A percentile compares a stretch with the other conserved stretches of the same genome.
Conservation (phyloP, 805 yeast species). For the Ogataea sp. region DNA sequence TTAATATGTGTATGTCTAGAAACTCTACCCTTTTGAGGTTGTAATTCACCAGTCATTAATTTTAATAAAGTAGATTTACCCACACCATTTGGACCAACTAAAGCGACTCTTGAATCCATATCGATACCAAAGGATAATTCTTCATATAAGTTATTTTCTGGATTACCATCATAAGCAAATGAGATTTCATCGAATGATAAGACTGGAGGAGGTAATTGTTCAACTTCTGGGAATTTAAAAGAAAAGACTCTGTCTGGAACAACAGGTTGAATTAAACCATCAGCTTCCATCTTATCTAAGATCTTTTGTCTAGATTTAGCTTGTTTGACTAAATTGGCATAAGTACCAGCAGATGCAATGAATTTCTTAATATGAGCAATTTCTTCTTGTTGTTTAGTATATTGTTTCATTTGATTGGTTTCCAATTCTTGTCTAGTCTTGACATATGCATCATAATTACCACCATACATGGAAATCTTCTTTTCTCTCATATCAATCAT, state of each 20-base stretch:
- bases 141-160: conserved; percentile 84
- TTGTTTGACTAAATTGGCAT: conserved; percentile 96
- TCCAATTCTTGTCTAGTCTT: conserved; percentile 93
- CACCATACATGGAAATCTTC: conserved; percentile 75
- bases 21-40: conserved; percentile 89
- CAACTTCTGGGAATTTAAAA: conserved; percentile 91
- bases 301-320: conserved; percentile 99
- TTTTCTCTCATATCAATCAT: conserved; percentile 96
- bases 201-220: conserved; percentile 98
- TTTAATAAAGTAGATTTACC: conserved; percentile 96
- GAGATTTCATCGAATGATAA: conserved; percentile 93
- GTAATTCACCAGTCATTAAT: conserved; percentile 91
- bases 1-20: conserved; percentile 96
- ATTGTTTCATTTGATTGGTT: conserved; percentile 97
- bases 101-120: conserved; percentile 97
- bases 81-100: conserved; percentile 98
- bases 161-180: conserved; percentile 78
- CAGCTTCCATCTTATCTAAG: conserved; percentile 99
- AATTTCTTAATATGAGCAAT: conserved; percentile 96
- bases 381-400: conserved; percentile 96
- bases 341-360: conserved; percentile 99
- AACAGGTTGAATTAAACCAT: conserved; percentile 90
- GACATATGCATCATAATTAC: conserved; percentile 95
- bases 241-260: conserved; percentile 89
- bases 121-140: conserved; percentile 95